Conservation (phyloP, 1,284 basidiomycete species). For the Sanghuangporus weigelae region DNA sequence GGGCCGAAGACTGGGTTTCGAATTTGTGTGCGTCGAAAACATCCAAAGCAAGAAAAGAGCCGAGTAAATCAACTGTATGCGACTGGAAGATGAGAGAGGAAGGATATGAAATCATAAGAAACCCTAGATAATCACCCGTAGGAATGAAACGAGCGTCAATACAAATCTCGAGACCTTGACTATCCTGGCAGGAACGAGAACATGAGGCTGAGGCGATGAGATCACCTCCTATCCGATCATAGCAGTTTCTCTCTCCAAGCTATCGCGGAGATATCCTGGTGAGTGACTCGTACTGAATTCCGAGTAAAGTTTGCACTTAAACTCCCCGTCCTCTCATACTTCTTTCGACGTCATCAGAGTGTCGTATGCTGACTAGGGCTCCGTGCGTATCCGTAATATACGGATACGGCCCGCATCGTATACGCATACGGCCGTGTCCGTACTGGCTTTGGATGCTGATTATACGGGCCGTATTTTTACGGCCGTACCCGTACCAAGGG, state of each 20-base stretch:
- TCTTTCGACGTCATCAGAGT: not conserved
- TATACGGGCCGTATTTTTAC: no score
- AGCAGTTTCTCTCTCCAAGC: not conserved
- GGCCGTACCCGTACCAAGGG: no score
- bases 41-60: no score
- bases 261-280: not conserved
- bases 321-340: not conserved
- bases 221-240: not conserved
- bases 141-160: not conserved
- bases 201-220: not conserved
- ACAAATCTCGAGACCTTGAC: not conserved
- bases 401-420: no score
- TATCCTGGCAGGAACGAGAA: slow-evolving; percentile 1
- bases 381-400: no score
- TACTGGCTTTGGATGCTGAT: no score
- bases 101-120: no score
- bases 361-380: not conserved
- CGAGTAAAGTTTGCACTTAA: not conserved
- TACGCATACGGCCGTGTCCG: no score
- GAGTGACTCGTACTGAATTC: not conserved
- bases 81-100: no score
- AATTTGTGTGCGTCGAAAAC: not conserved
- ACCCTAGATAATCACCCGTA: not conserved
- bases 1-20: not conserved
- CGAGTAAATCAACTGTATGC: no score